A percentile compares a stretch with the other conserved stretches of the same genome.
phyloP scores from a whole-genome alignment of 495 filamentous ascomycete species.

The Penicillium paradoxum region DNA sequence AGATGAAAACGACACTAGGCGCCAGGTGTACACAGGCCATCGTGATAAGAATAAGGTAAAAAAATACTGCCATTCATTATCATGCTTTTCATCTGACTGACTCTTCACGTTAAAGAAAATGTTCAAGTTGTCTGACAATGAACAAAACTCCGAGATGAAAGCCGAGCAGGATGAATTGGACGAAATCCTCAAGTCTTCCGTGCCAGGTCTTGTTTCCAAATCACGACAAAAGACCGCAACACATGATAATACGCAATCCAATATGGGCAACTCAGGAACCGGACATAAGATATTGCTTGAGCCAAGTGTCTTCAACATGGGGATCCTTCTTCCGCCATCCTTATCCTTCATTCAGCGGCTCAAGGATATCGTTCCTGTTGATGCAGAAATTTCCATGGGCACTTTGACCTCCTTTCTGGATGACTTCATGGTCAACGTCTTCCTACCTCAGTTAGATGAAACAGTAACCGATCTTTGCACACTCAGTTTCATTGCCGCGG shows the following conservation, averaged over 20 bases:
- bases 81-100: constrained; percentile 18
- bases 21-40: constrained; percentile 54
- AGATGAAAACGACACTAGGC: constrained; percentile 44
- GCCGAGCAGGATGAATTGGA: constrained; percentile 88
- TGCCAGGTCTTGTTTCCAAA: constrained; percentile 86
- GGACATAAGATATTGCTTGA: constrained; percentile 86
- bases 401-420: constrained; percentile 94
- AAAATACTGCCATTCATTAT: background rate
- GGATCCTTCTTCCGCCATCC: constrained; percentile 86
- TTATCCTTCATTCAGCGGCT: constrained; percentile 85
- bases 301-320: constrained; percentile 97
- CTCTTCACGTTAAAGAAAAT: constrained; percentile 51
- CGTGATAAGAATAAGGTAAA: constrained; percentile 65
- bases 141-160: constrained; percentile 66
- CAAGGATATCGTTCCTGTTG: constrained; percentile 83
- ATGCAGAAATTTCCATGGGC: constrained; percentile 75
- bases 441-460: constrained; percentile 93
- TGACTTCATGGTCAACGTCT: constrained; percentile 97
- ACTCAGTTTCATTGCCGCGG: constrained; percentile 71
- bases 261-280: constrained; percentile 53
- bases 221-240: constrained; percentile 45
- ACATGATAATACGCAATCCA: constrained; percentile 33
- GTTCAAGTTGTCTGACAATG: constrained; percentile 84
- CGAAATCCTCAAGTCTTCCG: constrained; percentile 80
- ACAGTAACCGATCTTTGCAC: constrained; percentile 85